Evolutionary conservation across 176 grass and related monocot species (phyloP).

Genomic region (Aegilops bicornis): DNA sequence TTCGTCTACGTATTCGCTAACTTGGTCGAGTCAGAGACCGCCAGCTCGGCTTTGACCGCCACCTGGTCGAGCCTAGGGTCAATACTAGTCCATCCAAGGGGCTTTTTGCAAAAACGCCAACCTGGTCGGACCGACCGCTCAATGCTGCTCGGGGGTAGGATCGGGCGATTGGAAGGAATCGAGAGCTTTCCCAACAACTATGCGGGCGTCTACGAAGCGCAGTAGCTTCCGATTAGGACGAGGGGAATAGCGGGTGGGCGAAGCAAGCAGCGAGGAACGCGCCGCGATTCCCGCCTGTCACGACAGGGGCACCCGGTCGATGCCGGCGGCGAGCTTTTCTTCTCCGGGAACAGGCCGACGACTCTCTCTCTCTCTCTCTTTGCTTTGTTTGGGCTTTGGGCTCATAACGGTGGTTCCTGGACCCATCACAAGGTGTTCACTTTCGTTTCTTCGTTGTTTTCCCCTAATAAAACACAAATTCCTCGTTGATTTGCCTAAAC

Average conservation of each 20-base stretch:
- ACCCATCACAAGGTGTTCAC: too few relatives aligned
- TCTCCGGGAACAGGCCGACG: background rate
- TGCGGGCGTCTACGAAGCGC: background rate
- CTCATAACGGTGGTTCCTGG: background rate
- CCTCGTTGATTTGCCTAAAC: too few relatives aligned
- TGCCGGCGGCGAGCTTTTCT: conserved; percentile 2
- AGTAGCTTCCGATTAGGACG: background rate
- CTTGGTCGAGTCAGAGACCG: too few relatives aligned
- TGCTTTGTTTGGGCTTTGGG: background rate
- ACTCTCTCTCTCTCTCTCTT: background rate
- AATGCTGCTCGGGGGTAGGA: background rate
- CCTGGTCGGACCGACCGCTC: too few relatives aligned
- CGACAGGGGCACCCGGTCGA: background rate
- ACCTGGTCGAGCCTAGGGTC: too few relatives aligned
- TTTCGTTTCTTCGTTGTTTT: too few relatives aligned
- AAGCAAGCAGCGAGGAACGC: too few relatives aligned
- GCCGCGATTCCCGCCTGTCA: background rate
- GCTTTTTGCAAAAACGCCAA: too few relatives aligned
- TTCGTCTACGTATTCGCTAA: too few relatives aligned
- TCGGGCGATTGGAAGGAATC: background rate
- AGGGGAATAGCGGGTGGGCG: background rate
- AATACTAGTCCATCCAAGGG: too few relatives aligned
- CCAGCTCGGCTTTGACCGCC: too few relatives aligned
- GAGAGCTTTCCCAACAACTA: background rate
- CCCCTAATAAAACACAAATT: too few relatives aligned